A percentile compares a stretch with the other conserved stretches of the same genome.
These are phyloP conservation scores for Porphyra umbilicalis DNA, from an alignment of 31 red algal genomes.

Conservation along the genomic window DNA sequence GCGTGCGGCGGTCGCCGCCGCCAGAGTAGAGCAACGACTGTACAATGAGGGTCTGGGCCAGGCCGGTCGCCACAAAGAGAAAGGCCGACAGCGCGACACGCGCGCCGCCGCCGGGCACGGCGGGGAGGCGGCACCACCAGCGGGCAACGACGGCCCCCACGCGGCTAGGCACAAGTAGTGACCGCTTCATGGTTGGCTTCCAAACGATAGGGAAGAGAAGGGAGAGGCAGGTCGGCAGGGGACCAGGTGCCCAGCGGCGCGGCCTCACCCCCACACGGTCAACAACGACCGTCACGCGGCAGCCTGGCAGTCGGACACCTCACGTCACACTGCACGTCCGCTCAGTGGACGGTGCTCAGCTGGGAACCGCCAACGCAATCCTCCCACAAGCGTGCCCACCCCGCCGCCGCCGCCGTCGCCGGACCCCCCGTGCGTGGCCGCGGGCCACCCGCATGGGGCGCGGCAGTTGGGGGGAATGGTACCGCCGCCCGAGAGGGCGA, in stretches of 20 bases:
- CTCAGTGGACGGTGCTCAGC: no score
- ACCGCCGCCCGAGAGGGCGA: neutral
- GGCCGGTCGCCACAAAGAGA: slow-evolving; percentile 55
- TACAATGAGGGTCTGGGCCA: slow-evolving; percentile 52
- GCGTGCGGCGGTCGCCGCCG: slow-evolving; percentile 52
- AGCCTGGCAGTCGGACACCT: no score
- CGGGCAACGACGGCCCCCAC: neutral
- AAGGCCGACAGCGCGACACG: slow-evolving; percentile 33
- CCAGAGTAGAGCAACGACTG: slow-evolving; percentile 74
- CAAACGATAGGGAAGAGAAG: no score
- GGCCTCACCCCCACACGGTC: no score
- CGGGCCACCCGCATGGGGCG: neutral
- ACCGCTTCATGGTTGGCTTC: neutral
- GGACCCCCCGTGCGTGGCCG: neutral
- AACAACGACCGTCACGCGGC: no score
- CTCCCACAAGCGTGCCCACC: no score
- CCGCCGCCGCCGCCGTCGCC: no score
- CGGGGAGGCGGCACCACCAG: neutral
- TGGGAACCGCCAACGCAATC: no score
- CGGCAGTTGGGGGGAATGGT: neutral
- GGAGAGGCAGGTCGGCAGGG: neutral
- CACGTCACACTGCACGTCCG: no score
- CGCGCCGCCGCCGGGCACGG: slow-evolving; percentile 33
- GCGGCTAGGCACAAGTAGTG: neutral
- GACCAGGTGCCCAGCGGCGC: no score